These are phyloP conservation scores for Isabelozyma pseudorhagii DNA, from an alignment of 805 yeast species.

Conservation along the genomic window DNA sequence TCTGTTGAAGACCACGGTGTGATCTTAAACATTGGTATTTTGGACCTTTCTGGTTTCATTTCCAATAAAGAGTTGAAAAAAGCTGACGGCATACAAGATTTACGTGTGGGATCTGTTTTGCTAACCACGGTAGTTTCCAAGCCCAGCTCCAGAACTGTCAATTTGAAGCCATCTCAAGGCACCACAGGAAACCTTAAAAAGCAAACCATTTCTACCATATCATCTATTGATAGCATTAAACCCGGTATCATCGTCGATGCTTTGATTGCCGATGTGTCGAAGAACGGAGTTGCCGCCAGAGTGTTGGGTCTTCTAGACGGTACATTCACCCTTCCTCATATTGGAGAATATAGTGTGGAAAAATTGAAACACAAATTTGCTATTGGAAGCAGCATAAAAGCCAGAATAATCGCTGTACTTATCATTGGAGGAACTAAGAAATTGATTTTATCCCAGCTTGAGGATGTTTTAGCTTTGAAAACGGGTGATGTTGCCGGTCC, in stretches of 20 bases:
- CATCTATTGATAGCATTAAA: conserved; percentile 74
- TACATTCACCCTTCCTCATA: conserved; percentile 65
- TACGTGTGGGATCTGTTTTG: conserved; percentile 65
- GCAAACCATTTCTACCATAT: conserved; percentile 48
- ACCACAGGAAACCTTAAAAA: conserved; percentile 45
- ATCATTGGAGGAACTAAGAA: conserved; percentile 49
- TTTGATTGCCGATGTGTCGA: conserved; percentile 54
- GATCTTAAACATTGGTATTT: conserved; percentile 64
- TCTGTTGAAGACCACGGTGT: conserved; percentile 93
- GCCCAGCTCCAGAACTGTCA: conserved; percentile 53
- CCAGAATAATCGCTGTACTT: conserved; percentile 66
- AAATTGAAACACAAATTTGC: conserved; percentile 59
- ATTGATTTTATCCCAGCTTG: conserved; percentile 60
- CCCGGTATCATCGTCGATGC: conserved; percentile 86
- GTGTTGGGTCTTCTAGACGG: conserved; percentile 75
- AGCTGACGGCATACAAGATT: conserved; percentile 26
- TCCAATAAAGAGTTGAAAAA: conserved; percentile 61
- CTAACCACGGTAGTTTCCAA: conserved; percentile 52
- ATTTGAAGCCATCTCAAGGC: conserved; percentile 43
- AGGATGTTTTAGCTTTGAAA: conserved; percentile 46
- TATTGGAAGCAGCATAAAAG: conserved; percentile 64
- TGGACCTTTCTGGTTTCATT: conserved; percentile 65
- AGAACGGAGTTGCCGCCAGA: conserved; percentile 67
- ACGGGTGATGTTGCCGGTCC: conserved; percentile 12
- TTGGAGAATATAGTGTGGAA: conserved; percentile 44